Evolutionary conservation across 129 eudicot genomes (phyloP), one percentile per base, ranked within the genome.

Genomic region (Chrysanthemum makinoi): DNA sequence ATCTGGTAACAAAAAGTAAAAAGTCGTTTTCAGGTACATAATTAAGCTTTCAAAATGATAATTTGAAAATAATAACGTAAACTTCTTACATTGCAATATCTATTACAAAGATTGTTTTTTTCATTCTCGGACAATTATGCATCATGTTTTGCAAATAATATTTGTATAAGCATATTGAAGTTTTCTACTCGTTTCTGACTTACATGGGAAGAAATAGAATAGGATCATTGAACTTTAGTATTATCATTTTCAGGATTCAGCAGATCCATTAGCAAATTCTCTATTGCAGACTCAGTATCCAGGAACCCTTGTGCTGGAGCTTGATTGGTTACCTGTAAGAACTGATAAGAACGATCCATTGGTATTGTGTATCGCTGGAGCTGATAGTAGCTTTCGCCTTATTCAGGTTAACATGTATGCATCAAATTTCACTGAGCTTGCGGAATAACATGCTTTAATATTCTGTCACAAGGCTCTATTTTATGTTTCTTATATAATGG

Each of bases 301-400:
- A 67, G 97, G 94, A 79, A 94, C 96, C 73, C 87, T 94, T 24
- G 99, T 94, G 24, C 75, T 90, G 78, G 99, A 94, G 80, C 99
- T 94, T 79, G 99, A 94, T 55, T 94, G 99, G 97, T 78, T 94
- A 82, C 89, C 95, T 69, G 66, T 90, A 70, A 81, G 99, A 46
- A 78, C 89, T 4, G 86, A 87, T 73, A 94, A 87, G 65, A 84
- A 87, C 47, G 99, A 94, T 79, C 99, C 97, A 17, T 75, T 94
- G 73, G 95, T 94, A 68, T 74, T 94, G 72, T 94, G 99, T 83
- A 85, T 94, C 28, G 99, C 97, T 82, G 99, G 99, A 87, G 99
- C 97, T 76, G 99, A 94, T 72, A 88, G 99, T 76, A 89, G 96
- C 80, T 94, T 89, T 80, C 93, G 99, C 12, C 97, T 89, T 77